Percentiles rank a stretch among this genome's conserved stretches.
These are phyloP conservation scores for Gossypium sturtianum DNA, from an alignment of 345 rosid species.

Conservation along the genomic window DNA sequence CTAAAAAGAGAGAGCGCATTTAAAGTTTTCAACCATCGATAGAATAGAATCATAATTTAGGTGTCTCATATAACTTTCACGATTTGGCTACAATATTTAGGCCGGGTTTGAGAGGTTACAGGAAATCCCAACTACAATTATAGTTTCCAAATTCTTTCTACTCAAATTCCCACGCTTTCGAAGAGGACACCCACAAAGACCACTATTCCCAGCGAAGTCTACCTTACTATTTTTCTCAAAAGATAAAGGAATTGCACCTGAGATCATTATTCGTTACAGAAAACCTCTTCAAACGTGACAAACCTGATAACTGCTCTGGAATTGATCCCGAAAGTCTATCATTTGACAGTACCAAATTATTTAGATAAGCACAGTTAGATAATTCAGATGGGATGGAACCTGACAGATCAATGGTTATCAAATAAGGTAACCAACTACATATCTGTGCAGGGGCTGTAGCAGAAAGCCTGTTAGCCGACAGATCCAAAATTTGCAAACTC, in stretches of 20 bases:
- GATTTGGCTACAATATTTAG: too few relatives aligned
- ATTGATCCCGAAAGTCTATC: conserved; percentile 61
- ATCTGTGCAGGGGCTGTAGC: conserved; percentile 58
- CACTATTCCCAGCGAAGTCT: conserved; percentile 52
- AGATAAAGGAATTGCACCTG: conserved; percentile 52
- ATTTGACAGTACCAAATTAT: conserved; percentile 42
- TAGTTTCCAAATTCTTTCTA: conserved; percentile 67
- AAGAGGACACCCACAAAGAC: conserved; percentile 67
- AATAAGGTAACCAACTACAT: conserved; percentile 74
- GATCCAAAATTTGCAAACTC: conserved; percentile 64
- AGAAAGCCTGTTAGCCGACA: conserved; percentile 53
- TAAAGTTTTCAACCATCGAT: too few relatives aligned
- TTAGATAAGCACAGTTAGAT: conserved; percentile 50
- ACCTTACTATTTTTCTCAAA: conserved; percentile 25
- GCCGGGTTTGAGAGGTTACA: too few relatives aligned
- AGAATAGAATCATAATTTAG: too few relatives aligned
- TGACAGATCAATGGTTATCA: conserved; percentile 43
- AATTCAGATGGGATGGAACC: conserved; percentile 69
- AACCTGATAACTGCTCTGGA: conserved; percentile 40
- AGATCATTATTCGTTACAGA: conserved; percentile 63
- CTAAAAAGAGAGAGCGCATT: too few relatives aligned
- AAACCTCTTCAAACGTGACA: conserved; percentile 49
- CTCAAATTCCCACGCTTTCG: conserved; percentile 65
- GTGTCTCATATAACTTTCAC: too few relatives aligned
- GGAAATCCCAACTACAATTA: conserved; percentile 63